Percentiles rank a stretch among this genome's conserved stretches.
Conservation (phyloP, 768 basidiomycete species). For the Sporobolomyces roseus region DNA sequence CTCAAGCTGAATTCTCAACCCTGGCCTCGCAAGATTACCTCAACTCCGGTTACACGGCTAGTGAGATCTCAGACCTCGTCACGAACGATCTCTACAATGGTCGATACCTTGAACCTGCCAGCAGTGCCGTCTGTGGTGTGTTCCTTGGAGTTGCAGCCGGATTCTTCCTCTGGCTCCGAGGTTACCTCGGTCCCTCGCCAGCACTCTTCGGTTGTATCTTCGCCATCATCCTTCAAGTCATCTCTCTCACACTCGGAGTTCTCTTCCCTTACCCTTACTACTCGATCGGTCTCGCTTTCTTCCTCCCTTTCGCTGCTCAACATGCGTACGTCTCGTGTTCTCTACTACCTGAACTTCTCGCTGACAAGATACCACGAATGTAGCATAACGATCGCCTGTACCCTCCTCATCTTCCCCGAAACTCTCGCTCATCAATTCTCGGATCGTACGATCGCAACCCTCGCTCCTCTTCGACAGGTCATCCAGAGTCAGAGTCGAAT, state of each 20-base stretch:
- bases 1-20: slow-evolving; percentile 9
- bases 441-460: slow-evolving; percentile 39
- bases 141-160: slow-evolving; percentile 41
- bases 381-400: slow-evolving; percentile 40
- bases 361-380: too few relatives aligned
- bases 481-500: slow-evolving; percentile 26
- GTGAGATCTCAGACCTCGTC: slow-evolving; percentile 11
- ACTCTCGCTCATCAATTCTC: slow-evolving; percentile 43
- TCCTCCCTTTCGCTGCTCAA: slow-evolving; percentile 41
- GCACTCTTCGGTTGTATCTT: slow-evolving; percentile 14
- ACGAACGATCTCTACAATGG: slow-evolving; percentile 33
- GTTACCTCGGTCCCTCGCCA: slow-evolving; percentile 23
- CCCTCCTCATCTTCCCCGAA: slow-evolving; percentile 45
- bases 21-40: slow-evolving; percentile 8
- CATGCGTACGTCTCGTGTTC: too few relatives aligned
- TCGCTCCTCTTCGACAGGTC: slow-evolving; percentile 28
- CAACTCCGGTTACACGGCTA: slow-evolving; percentile 1
- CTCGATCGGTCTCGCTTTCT: slow-evolving; percentile 40
- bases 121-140: slow-evolving; percentile 37
- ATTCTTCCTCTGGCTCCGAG: slow-evolving; percentile 35
- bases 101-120: slow-evolving; percentile 30
- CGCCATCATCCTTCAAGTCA: slow-evolving; percentile 13
- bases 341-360: too few relatives aligned
- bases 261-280: slow-evolving; percentile 41
- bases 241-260: slow-evolving; percentile 30